These are phyloP conservation scores for Hanseniaspora clermontiae DNA, from an alignment of 805 yeast species.

Conservation along the genomic window DNA sequence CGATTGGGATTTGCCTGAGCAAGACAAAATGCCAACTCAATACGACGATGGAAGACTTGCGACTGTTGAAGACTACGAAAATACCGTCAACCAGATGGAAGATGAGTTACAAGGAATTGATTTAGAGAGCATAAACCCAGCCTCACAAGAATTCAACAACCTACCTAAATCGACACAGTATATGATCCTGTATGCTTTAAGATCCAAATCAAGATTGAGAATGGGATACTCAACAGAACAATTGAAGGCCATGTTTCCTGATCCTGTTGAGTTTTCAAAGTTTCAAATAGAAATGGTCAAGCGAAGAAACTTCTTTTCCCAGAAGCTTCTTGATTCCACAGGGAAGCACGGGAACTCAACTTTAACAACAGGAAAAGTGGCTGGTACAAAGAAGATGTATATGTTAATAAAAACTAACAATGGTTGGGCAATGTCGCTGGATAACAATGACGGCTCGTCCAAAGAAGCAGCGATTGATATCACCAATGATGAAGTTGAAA, in stretches of 20 bases:
- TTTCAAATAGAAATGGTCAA: slow-evolving; percentile 90
- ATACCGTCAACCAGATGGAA: slow-evolving; percentile 43
- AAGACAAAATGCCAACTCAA: slow-evolving; percentile 42
- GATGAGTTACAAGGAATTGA: slow-evolving; percentile 57
- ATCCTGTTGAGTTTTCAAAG: slow-evolving; percentile 77
- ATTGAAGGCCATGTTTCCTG: slow-evolving; percentile 64
- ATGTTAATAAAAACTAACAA: slow-evolving; percentile 60
- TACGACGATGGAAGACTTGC: slow-evolving; percentile 59
- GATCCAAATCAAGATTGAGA: slow-evolving; percentile 76
- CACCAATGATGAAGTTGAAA: slow-evolving; percentile 14
- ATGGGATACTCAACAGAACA: slow-evolving; percentile 94
- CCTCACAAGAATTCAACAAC: slow-evolving; percentile 58
- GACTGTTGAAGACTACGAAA: slow-evolving; percentile 58
- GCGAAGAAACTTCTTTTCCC: slow-evolving; percentile 82
- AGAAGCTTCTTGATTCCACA: slow-evolving; percentile 65
- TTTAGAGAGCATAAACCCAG: slow-evolving; percentile 67
- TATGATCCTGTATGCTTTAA: slow-evolving; percentile 67
- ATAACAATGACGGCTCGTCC: slow-evolving; percentile 32
- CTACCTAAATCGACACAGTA: slow-evolving; percentile 82
- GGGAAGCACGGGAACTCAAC: slow-evolving; percentile 50
- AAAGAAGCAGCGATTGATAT: slow-evolving; percentile 35
- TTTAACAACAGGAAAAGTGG: slow-evolving; percentile 42
- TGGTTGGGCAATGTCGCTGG: slow-evolving; percentile 72
- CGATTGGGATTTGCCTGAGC: slow-evolving; percentile 73
- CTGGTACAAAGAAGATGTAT: slow-evolving; percentile 71